Base-by-base conservation (phyloP, 148 eudicot species). In the Arbutus unedo region DNA sequence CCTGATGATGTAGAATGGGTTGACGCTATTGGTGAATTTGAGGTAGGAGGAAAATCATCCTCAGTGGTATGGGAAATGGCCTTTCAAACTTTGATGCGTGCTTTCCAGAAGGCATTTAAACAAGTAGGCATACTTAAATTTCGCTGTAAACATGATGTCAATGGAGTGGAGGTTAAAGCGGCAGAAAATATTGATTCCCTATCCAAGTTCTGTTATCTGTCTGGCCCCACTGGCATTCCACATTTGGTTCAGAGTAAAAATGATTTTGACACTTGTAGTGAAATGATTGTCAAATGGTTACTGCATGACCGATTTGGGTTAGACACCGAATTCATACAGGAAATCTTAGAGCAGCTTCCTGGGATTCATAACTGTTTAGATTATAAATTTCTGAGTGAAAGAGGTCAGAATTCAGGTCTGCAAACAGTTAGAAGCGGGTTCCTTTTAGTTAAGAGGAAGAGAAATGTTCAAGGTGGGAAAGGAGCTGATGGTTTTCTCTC, bases 281-380 rank as follows among this genome's bases (percentile, higher is more conserved):
- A 80, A 59, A 59, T 76, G 84, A 81, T 90, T 64, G 70, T 67
- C 60, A 83, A 83, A 43, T 90, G 93, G 93, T 82, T 90, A 43
- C 79, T 80, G 45, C 83, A 84, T 55, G 91, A 90, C 75, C 87
- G 93, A 79, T 90, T 90, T 86, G 93, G 90, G 49, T 78, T 90
- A 31, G 90, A 90, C 68, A 74, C 76, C 16, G 93, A 89, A 50
- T 89, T 90, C 81, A 88, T 90, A 48, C 93, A 87, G 79, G 93
- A 90, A 70, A 81, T 90, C 55, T 50, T 90, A 57, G 93, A 90
- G 74, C 86, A 87, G 82, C 91, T 89, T 84, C 93, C 91, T 43
- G 86, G 81, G 70, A 86, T 81, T 73, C 8, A 43, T 25, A 78
- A 81, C n/a, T 90, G 93, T 85, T 81, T 84, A 41, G 84, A 74